Conservation (phyloP, 2,329 filamentous ascomycete species). For the Metarhizium sp. region DNA sequence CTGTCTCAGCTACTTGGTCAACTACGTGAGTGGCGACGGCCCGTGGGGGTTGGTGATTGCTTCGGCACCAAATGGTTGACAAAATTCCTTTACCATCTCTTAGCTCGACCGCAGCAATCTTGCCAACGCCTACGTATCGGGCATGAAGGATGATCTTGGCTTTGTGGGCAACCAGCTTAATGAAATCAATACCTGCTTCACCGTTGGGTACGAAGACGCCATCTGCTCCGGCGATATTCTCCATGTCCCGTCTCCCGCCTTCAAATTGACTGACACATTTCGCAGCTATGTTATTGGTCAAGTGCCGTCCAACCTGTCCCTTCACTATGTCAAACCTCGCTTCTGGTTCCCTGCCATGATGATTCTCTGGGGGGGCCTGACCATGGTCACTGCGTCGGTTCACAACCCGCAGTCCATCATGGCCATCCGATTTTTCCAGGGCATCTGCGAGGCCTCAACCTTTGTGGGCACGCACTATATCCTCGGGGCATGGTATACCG, state of each 20-base stretch:
- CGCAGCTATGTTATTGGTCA: constrained; percentile 43
- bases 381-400: constrained; percentile 41
- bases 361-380: constrained; percentile 53
- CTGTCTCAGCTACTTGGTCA: constrained; percentile 5
- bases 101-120: constrained; percentile 23
- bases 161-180: constrained; percentile 38
- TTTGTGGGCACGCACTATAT: constrained; percentile 33
- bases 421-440: constrained; percentile 30
- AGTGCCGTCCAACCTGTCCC: constrained; percentile 51
- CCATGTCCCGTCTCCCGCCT: neutral
- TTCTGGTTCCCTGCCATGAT: constrained; percentile 56
- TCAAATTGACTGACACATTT: neutral
- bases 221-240: too few relatives aligned
- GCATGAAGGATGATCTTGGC: constrained; percentile 41
- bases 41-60: neutral
- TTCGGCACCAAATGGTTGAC: neutral
- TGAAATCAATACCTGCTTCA: constrained; percentile 44
- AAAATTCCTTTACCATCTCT: neutral
- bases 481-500: constrained; percentile 48
- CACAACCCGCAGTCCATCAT: constrained; percentile 27
- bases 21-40: constrained; percentile 1
- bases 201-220: constrained; percentile 42
- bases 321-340: constrained; percentile 55
- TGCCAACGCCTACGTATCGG: constrained; percentile 30
- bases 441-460: constrained; percentile 27